phyloP scores from a whole-genome alignment of 768 basidiomycete species.

The Naganishia randhawae region DNA sequence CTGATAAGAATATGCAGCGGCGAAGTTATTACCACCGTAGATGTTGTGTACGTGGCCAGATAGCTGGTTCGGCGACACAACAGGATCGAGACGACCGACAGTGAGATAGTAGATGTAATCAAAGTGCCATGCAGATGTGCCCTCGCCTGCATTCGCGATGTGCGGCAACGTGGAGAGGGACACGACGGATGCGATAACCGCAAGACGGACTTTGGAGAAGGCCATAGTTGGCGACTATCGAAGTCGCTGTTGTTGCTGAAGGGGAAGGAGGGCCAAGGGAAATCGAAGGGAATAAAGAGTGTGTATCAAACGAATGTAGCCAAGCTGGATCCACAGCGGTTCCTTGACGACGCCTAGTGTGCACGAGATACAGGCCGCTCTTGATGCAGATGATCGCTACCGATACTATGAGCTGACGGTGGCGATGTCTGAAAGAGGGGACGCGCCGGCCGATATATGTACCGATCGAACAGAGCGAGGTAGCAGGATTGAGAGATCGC shows the following conservation, averaged over 20 bases:
- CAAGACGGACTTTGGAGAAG: background rate
- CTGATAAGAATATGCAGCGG: slow-evolving; percentile 10
- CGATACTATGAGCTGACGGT: background rate
- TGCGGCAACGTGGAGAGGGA: background rate
- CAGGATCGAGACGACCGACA: slow-evolving; percentile 28
- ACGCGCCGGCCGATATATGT: background rate
- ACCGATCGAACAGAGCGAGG: background rate
- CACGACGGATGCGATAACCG: background rate
- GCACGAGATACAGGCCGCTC: background rate
- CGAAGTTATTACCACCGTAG: slow-evolving; percentile 27
- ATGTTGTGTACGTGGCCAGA: slow-evolving; percentile 44
- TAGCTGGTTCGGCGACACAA: slow-evolving; percentile 38
- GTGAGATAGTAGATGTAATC: background rate
- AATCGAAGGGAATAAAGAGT: background rate
- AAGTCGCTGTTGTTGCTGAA: background rate
- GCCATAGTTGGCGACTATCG: slow-evolving; percentile 1
- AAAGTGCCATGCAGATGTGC: slow-evolving; percentile 10
- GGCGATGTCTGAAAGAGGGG: background rate
- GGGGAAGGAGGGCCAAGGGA: background rate
- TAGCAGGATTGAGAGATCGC: background rate
- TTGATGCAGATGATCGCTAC: background rate
- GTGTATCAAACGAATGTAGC: background rate
- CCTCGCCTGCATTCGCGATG: background rate
- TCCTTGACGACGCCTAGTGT: background rate
- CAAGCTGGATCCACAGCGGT: background rate